phyloP scores from a whole-genome alignment of 306 rosid species.

The Spatholobus suberectus region DNA sequence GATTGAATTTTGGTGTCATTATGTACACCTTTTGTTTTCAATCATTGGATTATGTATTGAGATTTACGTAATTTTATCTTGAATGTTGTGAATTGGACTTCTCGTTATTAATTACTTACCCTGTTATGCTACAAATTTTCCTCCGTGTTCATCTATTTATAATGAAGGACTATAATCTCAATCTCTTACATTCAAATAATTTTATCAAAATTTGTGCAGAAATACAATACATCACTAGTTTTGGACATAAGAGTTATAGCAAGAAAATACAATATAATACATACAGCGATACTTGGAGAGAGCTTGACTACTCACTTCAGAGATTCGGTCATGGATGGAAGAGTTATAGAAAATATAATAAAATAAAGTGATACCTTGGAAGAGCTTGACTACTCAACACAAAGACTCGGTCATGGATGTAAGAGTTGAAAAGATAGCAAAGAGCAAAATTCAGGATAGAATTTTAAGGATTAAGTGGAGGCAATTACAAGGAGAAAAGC shows the following conservation, averaged over 20 bases:
- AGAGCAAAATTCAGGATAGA: not conserved
- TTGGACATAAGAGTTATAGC: not conserved
- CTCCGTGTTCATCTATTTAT: not conserved
- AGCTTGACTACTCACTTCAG: not conserved
- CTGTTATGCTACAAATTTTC: not conserved
- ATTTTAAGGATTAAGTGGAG: not conserved
- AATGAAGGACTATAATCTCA: not conserved
- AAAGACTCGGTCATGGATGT: not conserved
- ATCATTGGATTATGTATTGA: not conserved
- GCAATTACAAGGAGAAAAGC: not conserved
- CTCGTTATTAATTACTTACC: not conserved
- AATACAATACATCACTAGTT: not conserved
- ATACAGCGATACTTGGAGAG: not conserved
- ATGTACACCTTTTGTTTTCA: not conserved
- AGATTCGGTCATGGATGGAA: not conserved
- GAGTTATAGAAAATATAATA: not conserved
- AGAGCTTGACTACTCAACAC: not conserved
- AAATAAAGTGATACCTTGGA: not conserved
- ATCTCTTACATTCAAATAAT: not conserved
- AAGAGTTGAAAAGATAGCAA: not conserved
- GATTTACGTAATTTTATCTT: not conserved
- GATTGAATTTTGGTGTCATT: slow-evolving; percentile 5
- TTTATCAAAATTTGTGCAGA: not conserved
- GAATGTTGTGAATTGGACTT: not conserved
- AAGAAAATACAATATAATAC: not conserved